phyloP scores from a whole-genome alignment of 176 grass and related monocot genomes.

The Metroxylon sagu region DNA sequence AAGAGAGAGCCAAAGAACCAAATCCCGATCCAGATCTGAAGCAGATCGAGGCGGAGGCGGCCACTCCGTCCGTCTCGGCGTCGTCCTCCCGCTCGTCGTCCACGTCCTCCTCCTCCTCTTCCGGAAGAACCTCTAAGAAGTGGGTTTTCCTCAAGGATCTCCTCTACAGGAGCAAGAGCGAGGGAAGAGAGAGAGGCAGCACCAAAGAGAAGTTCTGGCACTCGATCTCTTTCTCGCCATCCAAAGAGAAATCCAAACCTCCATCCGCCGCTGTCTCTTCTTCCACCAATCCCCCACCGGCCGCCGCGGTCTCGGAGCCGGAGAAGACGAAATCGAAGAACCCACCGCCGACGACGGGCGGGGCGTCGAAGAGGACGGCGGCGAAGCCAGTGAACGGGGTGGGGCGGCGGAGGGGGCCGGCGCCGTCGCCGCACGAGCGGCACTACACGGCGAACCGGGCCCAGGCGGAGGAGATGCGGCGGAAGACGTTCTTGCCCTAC shows the following conservation, averaged over 20 bases:
- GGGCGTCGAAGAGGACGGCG: neutral
- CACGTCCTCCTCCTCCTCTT: constrained; percentile 17
- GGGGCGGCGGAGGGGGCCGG: constrained; percentile 7
- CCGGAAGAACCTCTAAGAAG: neutral
- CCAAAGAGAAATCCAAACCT: constrained; percentile 36
- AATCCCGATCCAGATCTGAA: constrained; percentile 10
- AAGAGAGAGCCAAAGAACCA: neutral
- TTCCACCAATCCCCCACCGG: neutral
- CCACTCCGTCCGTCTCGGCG: constrained; percentile 11
- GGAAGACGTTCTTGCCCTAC: constrained; percentile 93
- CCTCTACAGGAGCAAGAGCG: constrained; percentile 48
- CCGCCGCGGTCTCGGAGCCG: neutral
- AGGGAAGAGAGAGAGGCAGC: constrained; percentile 32
- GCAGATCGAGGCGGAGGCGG: constrained; percentile 7
- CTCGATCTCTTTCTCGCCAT: constrained; percentile 40
- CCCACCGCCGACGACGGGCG: neutral
- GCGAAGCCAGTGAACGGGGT: neutral
- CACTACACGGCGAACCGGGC: constrained; percentile 80
- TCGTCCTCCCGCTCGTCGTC: constrained; percentile 17
- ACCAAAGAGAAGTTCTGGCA: constrained; percentile 47
- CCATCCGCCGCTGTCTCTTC: constrained; percentile 10
- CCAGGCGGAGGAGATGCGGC: constrained; percentile 87
- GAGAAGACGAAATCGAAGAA: constrained; percentile 10
- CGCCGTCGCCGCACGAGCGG: constrained; percentile 72
- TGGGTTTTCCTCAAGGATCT: constrained; percentile 23